phyloP scores from a whole-genome alignment of 75 land plant genomes.

The Cunninghamia lanceolata region DNA sequence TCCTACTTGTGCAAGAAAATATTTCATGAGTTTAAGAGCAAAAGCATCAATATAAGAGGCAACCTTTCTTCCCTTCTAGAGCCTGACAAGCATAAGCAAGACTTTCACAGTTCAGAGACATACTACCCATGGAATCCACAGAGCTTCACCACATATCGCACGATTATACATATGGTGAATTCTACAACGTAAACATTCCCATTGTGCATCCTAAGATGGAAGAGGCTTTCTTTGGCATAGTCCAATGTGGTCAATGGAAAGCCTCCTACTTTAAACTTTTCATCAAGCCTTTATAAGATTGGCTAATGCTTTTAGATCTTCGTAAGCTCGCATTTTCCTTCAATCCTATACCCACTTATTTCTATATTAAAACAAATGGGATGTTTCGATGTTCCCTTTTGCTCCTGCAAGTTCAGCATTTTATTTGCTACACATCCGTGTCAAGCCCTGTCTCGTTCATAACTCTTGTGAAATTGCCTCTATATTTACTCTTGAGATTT shows the following conservation, averaged over 20 bases:
- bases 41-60: constrained; percentile 75
- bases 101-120: constrained; percentile 62
- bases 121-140: constrained; percentile 67
- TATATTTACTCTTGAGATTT: no score
- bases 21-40: constrained; percentile 77
- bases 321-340: constrained; percentile 81
- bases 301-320: constrained; percentile 79
- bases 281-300: constrained; percentile 55
- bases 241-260: constrained; percentile 37
- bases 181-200: constrained; percentile 48
- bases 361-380: constrained; percentile 48
- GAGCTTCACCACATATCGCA: constrained; percentile 67
- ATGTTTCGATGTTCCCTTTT: constrained; percentile 33
- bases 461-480: no score
- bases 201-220: constrained; percentile 78
- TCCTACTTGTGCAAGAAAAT: constrained; percentile 55
- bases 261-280: constrained; percentile 61
- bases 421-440: no score
- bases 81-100: constrained; percentile 51
- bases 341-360: constrained; percentile 62
- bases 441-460: no score
- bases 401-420: no score
- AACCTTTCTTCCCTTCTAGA: constrained; percentile 63
- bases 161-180: constrained; percentile 51
- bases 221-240: constrained; percentile 66